Conservation (phyloP, 495 filamentous ascomycete species). For the Astrocystis sublimbata region DNA sequence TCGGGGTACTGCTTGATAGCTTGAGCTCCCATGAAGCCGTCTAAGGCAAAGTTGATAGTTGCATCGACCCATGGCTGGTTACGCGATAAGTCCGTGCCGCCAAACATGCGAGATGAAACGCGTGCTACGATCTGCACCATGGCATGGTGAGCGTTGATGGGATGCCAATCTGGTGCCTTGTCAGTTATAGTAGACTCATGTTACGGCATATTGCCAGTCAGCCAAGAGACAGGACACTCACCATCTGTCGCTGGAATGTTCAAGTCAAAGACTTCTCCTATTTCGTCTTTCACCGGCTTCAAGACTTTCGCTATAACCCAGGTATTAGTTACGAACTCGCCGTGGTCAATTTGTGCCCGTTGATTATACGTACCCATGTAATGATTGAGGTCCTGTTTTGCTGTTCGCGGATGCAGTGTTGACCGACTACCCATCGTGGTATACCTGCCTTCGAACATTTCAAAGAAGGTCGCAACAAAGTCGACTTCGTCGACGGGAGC, state of each 20-base stretch:
- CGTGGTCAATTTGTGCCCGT: too few species aligned
- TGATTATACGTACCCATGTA: conserved; percentile 11
- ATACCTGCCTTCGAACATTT: conserved; percentile 28
- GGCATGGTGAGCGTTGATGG: background rate
- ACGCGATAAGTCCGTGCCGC: conserved; percentile 9
- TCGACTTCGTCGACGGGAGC: conserved; percentile 23
- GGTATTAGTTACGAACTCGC: too few species aligned
- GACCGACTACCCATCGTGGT: conserved; percentile 23
- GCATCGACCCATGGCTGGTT: conserved; percentile 16
- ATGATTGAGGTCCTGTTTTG: conserved; percentile 14
- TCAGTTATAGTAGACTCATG: conserved; percentile 11
- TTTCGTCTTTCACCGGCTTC: conserved; percentile 19
- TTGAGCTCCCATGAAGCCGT: conserved; percentile 18
- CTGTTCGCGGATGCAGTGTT: conserved; percentile 17
- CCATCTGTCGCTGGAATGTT: conserved; percentile 8
- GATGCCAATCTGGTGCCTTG: conserved; percentile 7
- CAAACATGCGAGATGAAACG: conserved; percentile 20
- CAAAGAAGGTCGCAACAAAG: conserved; percentile 22
- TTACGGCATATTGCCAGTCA: background rate
- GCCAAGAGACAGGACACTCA: background rate
- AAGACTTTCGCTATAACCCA: conserved; percentile 5
- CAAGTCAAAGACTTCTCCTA: conserved; percentile 12
- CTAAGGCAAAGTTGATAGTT: conserved; percentile 16
- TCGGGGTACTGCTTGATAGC: conserved; percentile 15
- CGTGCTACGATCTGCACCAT: conserved; percentile 20